phyloP scores from a whole-genome alignment of 1,284 basidiomycete species.

The Ceratobasidium sp. region DNA sequence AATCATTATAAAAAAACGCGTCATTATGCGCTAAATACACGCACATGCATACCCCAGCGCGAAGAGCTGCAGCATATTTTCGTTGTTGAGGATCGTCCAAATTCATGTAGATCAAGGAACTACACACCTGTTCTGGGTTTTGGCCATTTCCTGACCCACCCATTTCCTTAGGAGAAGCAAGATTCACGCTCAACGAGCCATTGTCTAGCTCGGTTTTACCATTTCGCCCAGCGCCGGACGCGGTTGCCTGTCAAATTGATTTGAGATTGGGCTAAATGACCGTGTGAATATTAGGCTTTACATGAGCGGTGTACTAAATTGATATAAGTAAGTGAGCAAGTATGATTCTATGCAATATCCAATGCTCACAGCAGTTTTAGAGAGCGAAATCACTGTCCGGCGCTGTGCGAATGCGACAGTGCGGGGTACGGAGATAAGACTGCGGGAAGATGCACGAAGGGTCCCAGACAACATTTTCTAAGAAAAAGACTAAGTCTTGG shows the following conservation, averaged over 20 bases:
- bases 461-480: slow-evolving; percentile 6
- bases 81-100: background rate
- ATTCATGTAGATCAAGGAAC: background rate
- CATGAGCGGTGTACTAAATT: slow-evolving; percentile 34
- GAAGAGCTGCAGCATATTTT: slow-evolving; percentile 61
- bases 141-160: slow-evolving; percentile 70
- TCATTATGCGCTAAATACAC: slow-evolving; percentile 51
- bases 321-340: background rate
- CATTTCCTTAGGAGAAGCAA: slow-evolving; percentile 68
- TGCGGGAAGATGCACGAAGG: slow-evolving; percentile 16
- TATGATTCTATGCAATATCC: background rate
- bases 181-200: slow-evolving; percentile 56
- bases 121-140: slow-evolving; percentile 68
- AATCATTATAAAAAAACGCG: slow-evolving; percentile 45
- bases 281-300: slow-evolving; percentile 20
- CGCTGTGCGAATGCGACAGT: slow-evolving; percentile 12
- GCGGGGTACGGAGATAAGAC: background rate
- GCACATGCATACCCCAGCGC: slow-evolving; percentile 71
- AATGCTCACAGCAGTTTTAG: slow-evolving; percentile 5
- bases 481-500: background rate
- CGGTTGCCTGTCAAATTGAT: slow-evolving; percentile 54
- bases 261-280: background rate
- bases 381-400: slow-evolving; percentile 29
- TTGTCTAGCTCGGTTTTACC: slow-evolving; percentile 65
- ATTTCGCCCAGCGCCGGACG: slow-evolving; percentile 68